phyloP scores from a whole-genome alignment of 176 grass and related monocot species.

The Lolium perenne region DNA sequence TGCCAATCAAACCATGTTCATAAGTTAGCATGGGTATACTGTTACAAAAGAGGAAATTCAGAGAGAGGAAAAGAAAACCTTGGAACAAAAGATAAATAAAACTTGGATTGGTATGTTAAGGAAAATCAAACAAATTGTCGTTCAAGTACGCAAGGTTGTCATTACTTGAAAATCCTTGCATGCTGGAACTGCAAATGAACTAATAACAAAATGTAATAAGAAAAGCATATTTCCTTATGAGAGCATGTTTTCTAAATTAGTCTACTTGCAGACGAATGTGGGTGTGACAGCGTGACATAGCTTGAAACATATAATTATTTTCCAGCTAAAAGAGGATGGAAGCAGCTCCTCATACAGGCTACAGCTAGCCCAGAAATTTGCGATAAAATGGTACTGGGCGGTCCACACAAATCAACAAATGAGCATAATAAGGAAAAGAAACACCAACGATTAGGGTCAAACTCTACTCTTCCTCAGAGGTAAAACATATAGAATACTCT shows the following conservation, averaged over 20 bases:
- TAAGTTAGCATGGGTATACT: background rate
- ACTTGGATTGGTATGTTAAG: background rate
- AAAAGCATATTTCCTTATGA: background rate
- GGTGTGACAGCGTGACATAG: background rate
- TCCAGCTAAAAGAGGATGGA: background rate
- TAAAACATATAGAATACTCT: conserved; percentile 13
- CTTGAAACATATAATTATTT: background rate
- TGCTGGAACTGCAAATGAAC: background rate
- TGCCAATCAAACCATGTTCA: background rate
- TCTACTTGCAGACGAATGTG: conserved; percentile 23
- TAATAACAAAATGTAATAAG: conserved; percentile 14
- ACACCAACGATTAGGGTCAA: background rate
- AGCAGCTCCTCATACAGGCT: background rate
- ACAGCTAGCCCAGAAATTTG: background rate
- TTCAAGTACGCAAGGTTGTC: background rate
- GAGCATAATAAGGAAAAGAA: background rate
- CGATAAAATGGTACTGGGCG: background rate
- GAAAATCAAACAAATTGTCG: background rate
- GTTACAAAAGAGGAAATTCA: background rate
- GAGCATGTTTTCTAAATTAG: background rate
- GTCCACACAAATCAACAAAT: background rate
- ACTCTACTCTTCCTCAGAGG: background rate
- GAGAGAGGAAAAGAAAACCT: background rate
- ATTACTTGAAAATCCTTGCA: background rate
- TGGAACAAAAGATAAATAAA: background rate